Evolutionary conservation across 345 rosid species (phyloP), one percentile per base, ranked within the genome.

Genomic region (Theobroma cacao): DNA sequence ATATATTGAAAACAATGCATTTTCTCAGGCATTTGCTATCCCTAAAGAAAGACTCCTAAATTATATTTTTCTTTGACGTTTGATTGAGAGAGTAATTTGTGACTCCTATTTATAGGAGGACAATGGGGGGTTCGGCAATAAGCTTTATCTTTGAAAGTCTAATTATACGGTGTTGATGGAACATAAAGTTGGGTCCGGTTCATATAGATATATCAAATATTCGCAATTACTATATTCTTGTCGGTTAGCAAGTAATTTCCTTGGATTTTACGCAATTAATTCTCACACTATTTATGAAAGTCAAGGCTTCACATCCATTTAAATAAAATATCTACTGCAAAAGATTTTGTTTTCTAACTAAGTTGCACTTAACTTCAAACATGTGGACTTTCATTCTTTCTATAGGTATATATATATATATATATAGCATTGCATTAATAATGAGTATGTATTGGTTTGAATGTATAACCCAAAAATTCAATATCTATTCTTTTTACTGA

Each of bases 1-100:
- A 40, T 4, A 10, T 67, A 45, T 30, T 41, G 40, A 38, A 33
- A 59, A 40, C 20, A 14, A 68, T 66, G n/a, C 84, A 82, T 77
- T 68, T 74, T 74, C 38, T 59, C 18, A 6, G 26, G 1, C 40
- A 52, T 38, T 9, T 14, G n/a, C n/a, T n/a, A n/a, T n/a, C 61
- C 33, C 47, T 12, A 60, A 60, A 60, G 1, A 26, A 26, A 3
- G 62, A n/a, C 5, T 56, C 45, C 34, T 18, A 11, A 22, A 31
- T 74, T 28, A 50, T 2, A 13, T 50, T 48, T 33, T 55, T 50
- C 36, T 78, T 43, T 4, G 47, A 36, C 13, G 14, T 11, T 5
- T 38, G 22, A 20, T 31, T 58, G 31, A 56, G 15, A 55, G 22
- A 8, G 26, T 28, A 34, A 26, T 22, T 22, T 56, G 30, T 3